These are phyloP conservation scores for Talaromyces stipitatus DNA, from an alignment of 495 filamentous ascomycete species.

Conservation along the genomic window DNA sequence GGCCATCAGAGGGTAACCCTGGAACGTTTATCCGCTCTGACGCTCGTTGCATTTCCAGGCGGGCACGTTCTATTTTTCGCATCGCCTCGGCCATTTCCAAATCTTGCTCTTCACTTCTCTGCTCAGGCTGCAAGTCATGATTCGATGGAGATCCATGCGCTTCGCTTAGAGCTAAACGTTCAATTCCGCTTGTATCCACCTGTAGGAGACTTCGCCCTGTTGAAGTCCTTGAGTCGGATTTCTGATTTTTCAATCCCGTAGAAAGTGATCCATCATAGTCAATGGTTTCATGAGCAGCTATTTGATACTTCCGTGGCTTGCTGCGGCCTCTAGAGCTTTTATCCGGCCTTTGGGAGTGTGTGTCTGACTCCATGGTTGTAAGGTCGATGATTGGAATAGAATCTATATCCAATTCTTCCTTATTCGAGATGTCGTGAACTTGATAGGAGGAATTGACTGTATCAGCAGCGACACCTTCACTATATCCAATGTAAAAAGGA, in stretches of 20 bases:
- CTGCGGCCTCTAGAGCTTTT: conserved; percentile 2
- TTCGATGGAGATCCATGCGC: conserved; percentile 17
- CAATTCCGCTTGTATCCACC: conserved; percentile 77
- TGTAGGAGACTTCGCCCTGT: conserved; percentile 56
- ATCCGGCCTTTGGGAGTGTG: conserved; percentile 5
- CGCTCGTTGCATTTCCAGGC: conserved; percentile 86
- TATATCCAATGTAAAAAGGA: conserved; percentile 80
- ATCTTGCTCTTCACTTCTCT: conserved; percentile 52
- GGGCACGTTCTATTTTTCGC: conserved; percentile 73
- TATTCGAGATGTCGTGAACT: conserved; percentile 58
- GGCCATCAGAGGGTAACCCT: conserved; percentile 62
- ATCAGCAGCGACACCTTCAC: conserved; percentile 34
- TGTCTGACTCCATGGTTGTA: conserved; percentile 44
- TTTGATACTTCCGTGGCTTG: conserved; percentile 41
- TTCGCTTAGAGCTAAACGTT: conserved; percentile 52
- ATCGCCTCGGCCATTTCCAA: conserved; percentile 78
- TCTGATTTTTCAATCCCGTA: conserved; percentile 7
- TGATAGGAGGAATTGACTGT: conserved; percentile 65
- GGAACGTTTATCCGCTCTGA: conserved; percentile 73
- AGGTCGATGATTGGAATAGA: conserved; percentile 92
- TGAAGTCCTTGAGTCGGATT: conserved; percentile 25
- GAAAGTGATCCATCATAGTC: conserved; percentile 14
- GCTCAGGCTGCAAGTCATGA: conserved; percentile 4
- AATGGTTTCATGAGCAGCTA: conserved; percentile 54
- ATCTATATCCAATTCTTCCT: conserved; percentile 77